Base-by-base conservation (phyloP, 2,329 filamentous ascomycete genomes). In the Curvularia hawaiiensis region DNA sequence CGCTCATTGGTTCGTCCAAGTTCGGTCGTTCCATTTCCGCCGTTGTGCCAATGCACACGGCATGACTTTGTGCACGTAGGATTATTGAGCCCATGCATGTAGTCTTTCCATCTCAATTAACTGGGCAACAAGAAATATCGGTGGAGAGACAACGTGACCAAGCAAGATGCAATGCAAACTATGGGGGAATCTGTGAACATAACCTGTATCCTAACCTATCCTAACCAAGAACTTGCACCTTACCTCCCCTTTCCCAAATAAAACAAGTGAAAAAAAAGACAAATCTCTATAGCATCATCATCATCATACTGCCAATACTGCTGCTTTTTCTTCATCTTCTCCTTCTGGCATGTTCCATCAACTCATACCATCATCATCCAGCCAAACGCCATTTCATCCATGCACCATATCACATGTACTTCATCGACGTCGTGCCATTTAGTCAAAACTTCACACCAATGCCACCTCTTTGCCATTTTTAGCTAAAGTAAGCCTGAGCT, bases 401-500 rank as follows among this genome's bases (percentile, higher is more conserved):
- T 56, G 46, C 52, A 53, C 50, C 50, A 48, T 47, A 26, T 43
- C 51, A 47, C 48, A 58, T 41, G 40, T 51, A 41, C 38, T 55
- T 41, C 22, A 12, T 43, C 31, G 48, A 33, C 41, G 48, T 39
- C 43, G 45, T 44, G 35, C n/a, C 44, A 39, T 52, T 33, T 22
- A 52, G 38, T 50, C 40, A 52, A 35, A 53, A 50, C 14, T n/a
- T 18, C 35, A 38, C 1, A n/a, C 26, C 20, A 24, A 24, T 4
- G 24, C 28, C 43, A 18, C 31, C 30, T 40, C 18, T 50, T 52
- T 52, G 59, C 44, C 47, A 50, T 58, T 62, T 57, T 62, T 84
- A 92, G 71, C 84, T 83, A 79, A 97, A 96, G 80, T 89, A 91
- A 63, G 85, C 86, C 76, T 89, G 88, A 59, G 96, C 91, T 11